These are phyloP conservation scores for Lolium perenne DNA, from an alignment of 176 grass and related monocot species.

Conservation along the genomic window DNA sequence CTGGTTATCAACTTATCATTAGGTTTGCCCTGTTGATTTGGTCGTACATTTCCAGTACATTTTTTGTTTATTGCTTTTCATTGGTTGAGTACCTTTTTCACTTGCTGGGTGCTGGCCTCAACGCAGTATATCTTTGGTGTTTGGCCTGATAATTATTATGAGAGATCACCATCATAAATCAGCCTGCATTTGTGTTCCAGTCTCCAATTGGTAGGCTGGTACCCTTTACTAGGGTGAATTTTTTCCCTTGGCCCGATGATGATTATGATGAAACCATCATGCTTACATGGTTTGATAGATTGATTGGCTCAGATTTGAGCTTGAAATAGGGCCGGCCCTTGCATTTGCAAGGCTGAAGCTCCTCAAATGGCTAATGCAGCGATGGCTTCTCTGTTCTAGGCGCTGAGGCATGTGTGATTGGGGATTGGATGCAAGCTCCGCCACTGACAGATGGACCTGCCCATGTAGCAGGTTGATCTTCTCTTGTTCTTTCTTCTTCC, in stretches of 20 bases:
- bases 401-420: not conserved
- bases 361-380: not conserved
- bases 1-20: not conserved
- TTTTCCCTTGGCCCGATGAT: not conserved
- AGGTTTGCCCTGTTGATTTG: not conserved
- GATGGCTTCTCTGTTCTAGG: not conserved
- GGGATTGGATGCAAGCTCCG: not conserved
- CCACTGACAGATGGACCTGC: not conserved
- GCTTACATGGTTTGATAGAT: not conserved
- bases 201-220: not conserved
- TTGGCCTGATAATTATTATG: not conserved
- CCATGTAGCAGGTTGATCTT: not conserved
- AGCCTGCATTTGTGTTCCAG: not conserved
- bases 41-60: not conserved
- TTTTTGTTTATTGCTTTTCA: conserved; percentile 29
- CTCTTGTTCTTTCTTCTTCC: not conserved
- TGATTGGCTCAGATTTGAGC: not conserved
- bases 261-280: not conserved
- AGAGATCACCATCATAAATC: not conserved
- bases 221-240: too few relatives aligned
- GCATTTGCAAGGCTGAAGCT: not conserved
- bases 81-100: not conserved
- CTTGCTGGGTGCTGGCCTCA: not conserved
- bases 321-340: not conserved
- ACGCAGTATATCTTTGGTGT: not conserved